Conservation (phyloP, 192 early-diverging fungal genomes). For the Mortierella alpina region DNA sequence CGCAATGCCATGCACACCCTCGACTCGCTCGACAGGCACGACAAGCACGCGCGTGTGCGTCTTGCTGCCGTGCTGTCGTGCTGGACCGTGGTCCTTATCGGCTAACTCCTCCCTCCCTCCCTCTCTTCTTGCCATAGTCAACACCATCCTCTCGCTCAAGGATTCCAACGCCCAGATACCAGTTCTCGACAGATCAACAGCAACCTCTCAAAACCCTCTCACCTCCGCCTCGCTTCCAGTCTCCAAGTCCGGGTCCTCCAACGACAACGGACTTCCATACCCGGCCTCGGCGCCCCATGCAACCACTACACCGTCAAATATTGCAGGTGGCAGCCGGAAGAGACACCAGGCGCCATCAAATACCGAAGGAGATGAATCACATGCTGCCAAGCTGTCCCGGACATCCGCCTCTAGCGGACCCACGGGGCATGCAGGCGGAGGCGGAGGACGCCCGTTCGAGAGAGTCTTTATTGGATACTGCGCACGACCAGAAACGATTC, state of each 20-base stretch:
- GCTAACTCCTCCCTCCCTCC: too few species aligned
- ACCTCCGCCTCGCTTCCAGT: background rate
- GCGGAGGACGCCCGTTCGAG: background rate
- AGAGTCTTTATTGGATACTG: constrained; percentile 50
- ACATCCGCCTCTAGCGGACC: background rate
- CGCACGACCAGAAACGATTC: constrained; percentile 53
- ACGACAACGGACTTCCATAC: background rate
- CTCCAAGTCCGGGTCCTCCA: background rate
- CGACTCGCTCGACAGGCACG: too few species aligned
- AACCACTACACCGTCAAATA: background rate
- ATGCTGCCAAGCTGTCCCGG: background rate
- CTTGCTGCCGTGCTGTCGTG: too few species aligned
- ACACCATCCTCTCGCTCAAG: constrained; percentile 26
- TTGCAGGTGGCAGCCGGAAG: background rate
- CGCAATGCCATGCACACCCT: too few species aligned
- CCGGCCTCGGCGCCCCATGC: background rate
- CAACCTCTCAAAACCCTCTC: background rate
- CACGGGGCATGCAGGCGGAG: background rate
- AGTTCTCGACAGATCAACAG: background rate
- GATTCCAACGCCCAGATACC: constrained; percentile 27
- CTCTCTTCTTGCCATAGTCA: background rate
- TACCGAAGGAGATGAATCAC: background rate
- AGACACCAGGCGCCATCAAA: background rate
- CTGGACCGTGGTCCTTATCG: background rate
- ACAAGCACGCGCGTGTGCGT: background rate